Base-by-base conservation (phyloP, 139 green algal genomes). In the Picochlorum sp. region DNA sequence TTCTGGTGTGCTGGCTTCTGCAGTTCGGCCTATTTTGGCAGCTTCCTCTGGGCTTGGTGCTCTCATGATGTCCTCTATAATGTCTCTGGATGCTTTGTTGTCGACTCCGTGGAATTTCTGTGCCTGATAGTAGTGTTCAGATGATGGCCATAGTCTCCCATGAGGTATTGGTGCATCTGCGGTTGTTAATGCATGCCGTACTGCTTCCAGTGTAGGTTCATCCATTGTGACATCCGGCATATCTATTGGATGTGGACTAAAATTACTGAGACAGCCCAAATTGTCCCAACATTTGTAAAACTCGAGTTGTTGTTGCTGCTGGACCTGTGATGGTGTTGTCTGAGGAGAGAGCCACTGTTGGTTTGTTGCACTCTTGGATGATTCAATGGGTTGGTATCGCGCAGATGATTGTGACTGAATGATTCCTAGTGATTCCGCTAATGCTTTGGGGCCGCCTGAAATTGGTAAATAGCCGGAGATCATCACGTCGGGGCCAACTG, bases 261-360 rank as follows among this genome's bases (percentile, higher is more conserved):
- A 99, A 80, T 99, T 99, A 51, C 74, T 88, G 15, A 99, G 74
- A 20, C 80, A 79, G 18, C 94, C 94, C 74, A 90, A 90, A 21
- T 68, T 52, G 68, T 98, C 90, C 94, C 94, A 99, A 0, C 86
- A 69, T 71, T 99, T 99, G 79, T 96, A 99, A 58, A 99, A 99
- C 16, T 74, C 69, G 1, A 21, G 18, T 54, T 54, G 47, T 9
- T 26, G n/a, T 21, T 26, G 47, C 15, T 20, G 47, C 18, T 21
- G 16, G 8, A 21, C n/a, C 47, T 54, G 47, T 54, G 47, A 21
- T 54, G n/a, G n/a, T 54, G 16, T 54, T 21, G 16, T 54, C 18
- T 10, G 16, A 9, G 18, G 16, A 54, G 47, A 20, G n/a, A 54
- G 47, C 47, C 47, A 54, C 11, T 24, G 47, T 24, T 54, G 47